phyloP scores from a whole-genome alignment of 164 flowering plant genomes.

The Vitis cinerea region DNA sequence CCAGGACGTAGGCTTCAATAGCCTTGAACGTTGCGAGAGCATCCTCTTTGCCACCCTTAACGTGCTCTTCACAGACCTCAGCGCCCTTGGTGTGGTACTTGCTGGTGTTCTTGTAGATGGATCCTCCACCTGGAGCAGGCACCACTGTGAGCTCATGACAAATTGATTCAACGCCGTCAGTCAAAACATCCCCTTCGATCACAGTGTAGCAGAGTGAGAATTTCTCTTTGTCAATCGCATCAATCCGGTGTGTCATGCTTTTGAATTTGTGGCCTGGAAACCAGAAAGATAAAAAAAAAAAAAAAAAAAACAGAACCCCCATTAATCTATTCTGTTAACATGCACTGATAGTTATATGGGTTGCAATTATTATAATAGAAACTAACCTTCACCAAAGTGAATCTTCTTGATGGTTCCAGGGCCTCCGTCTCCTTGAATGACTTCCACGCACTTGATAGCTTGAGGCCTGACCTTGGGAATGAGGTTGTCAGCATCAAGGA shows the following conservation, averaged over 20 bases:
- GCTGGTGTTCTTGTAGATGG: slow-evolving; percentile 19
- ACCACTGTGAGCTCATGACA: slow-evolving; percentile 19
- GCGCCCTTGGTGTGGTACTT: neutral
- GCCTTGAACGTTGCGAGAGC: slow-evolving; percentile 1
- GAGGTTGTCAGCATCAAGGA: slow-evolving; percentile 33
- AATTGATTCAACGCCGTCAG: slow-evolving; percentile 17
- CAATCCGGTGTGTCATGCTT: slow-evolving; percentile 25
- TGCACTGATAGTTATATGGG: no score
- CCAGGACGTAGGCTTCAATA: neutral
- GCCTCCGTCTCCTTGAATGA: slow-evolving; percentile 25
- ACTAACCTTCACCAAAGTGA: slow-evolving; percentile 14
- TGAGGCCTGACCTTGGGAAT: slow-evolving; percentile 32
- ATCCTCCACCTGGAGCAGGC: slow-evolving; percentile 25
- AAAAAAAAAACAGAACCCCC: neutral
- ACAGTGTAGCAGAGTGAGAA: slow-evolving; percentile 16
- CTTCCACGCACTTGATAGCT: slow-evolving; percentile 13
- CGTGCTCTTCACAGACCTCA: no score
- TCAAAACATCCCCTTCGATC: slow-evolving; percentile 24
- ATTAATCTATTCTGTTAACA: neutral
- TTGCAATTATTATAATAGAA: neutral
- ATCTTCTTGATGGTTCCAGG: slow-evolving; percentile 21
- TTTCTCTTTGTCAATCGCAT: slow-evolving; percentile 23
- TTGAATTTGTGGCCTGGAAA: slow-evolving; percentile 27
- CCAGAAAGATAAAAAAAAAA: neutral
- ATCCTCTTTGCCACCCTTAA: no score